These are phyloP conservation scores for Musa itinerans DNA, from an alignment of 176 grass and related monocot genomes.

Conservation along the genomic window DNA sequence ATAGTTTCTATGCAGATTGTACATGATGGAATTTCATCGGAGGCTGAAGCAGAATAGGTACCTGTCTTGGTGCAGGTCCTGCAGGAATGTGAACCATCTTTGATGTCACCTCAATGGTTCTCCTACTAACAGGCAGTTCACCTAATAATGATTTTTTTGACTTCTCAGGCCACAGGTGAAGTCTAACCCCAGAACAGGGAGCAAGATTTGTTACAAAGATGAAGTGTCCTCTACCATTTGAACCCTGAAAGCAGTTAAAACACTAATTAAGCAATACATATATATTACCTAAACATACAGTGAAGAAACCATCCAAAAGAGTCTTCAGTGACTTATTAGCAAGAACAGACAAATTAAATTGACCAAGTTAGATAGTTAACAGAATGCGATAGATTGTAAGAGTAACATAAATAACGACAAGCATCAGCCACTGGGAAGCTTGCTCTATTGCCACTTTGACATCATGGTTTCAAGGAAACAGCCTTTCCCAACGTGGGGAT, in stretches of 20 bases:
- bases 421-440: neutral
- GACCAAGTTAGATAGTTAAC: neutral
- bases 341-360: neutral
- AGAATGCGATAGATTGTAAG: neutral
- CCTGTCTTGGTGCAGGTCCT: slow-evolving; percentile 81
- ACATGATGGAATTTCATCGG: neutral
- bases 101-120: slow-evolving; percentile 72
- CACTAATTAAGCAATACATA: neutral
- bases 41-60: slow-evolving; percentile 8
- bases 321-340: neutral
- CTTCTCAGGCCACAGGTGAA: slow-evolving; percentile 92
- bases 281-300: neutral
- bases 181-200: slow-evolving; percentile 88
- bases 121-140: slow-evolving; percentile 52
- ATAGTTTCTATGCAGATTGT: neutral
- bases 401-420: neutral
- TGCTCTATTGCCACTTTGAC: neutral
- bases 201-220: slow-evolving; percentile 94
- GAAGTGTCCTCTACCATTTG: slow-evolving; percentile 64
- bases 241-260: slow-evolving; percentile 38
- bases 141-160: slow-evolving; percentile 25
- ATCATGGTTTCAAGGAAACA: neutral
- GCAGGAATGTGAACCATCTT: slow-evolving; percentile 91
- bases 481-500: neutral
- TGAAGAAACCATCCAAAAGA: neutral